Evolutionary conservation across 495 filamentous ascomycete species (phyloP), one percentile per base, ranked within the genome.

Genomic region (Sordaria brevicollis): DNA sequence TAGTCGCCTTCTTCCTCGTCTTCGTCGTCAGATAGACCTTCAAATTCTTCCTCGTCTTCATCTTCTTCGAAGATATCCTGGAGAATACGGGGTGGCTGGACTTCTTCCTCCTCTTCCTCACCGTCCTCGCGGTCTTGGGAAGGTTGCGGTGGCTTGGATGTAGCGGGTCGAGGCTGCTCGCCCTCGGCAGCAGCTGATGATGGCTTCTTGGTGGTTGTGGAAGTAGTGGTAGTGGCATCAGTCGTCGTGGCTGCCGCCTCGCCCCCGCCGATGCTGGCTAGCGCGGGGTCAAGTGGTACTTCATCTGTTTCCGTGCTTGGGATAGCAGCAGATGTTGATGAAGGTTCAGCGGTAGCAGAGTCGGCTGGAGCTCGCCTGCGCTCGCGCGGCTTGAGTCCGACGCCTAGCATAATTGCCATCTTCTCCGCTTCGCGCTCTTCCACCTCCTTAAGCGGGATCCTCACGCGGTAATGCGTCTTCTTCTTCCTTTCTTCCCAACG

Each of bases 401-500:
- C 71, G 0, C 78, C 65, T 65, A 78, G 35, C 33, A 54, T 68
- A 15, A 79, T 74, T 5, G 49, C 49, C 77, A 79, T 79, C 73
- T 78, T 79, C 41, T 72, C 67, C 5, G 76, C 77, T 67, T 79
- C 76, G 17, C 74, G 68, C 35, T 74, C 74, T 65, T 79, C 77
- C 15, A 69, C 68, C 65, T 79, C 76, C 67, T 77, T 67, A 43
- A 79, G 75, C 81, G 87, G 69, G 72, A 79, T 66, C 69, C 77
- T 65, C 81, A 83, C 73, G 77, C 77, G 39, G 69, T 80, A 69
- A 70, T 79, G 75, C 41, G 74, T 74, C 35, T 69, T 72, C 68
- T 72, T 77, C 25, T 71, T 68, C 69, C 71, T 75, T 67, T 72
- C 74, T 65, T 68, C 65, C 70, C 54, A 77, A 35, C 71, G 68